Conservation (phyloP, 345 rosid genomes). For the Odontarrhena argentea region DNA sequence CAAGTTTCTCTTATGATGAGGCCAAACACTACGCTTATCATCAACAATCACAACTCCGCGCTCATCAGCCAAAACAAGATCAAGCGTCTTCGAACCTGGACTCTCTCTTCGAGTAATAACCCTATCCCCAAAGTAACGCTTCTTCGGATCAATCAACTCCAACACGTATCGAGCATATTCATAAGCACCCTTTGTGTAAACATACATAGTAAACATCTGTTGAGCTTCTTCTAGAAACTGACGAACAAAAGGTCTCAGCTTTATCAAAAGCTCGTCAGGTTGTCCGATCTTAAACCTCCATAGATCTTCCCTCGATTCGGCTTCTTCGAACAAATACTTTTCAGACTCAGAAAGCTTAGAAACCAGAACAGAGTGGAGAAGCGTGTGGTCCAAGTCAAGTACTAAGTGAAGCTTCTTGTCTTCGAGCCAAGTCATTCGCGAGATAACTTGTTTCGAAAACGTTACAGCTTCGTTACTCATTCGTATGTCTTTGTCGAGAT, state of each 20-base stretch:
- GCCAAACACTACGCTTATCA: constrained; percentile 25
- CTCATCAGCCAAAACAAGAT: constrained; percentile 36
- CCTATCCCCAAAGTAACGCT: constrained; percentile 21
- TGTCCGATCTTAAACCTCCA: background rate
- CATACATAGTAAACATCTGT: constrained; percentile 10
- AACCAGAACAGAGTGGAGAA: background rate
- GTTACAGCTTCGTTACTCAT: constrained; percentile 6
- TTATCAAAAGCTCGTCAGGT: background rate
- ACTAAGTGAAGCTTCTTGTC: constrained; percentile 33
- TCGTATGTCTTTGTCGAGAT: background rate
- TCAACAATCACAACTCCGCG: constrained; percentile 34
- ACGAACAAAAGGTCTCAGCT: constrained; percentile 28
- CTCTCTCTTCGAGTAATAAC: constrained; percentile 21
- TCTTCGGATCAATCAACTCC: constrained; percentile 21
- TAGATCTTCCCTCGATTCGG: background rate
- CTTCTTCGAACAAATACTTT: background rate
- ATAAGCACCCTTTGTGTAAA: constrained; percentile 17
- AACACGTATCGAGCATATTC: background rate
- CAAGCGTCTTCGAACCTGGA: constrained; percentile 26
- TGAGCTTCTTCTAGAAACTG: background rate
- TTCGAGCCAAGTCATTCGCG: constrained; percentile 6
- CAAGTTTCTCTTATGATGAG: constrained; percentile 31
- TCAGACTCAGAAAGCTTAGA: constrained; percentile 12
- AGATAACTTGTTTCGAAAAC: background rate
- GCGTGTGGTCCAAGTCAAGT: constrained; percentile 35